Percentiles rank a stretch among this genome's conserved stretches.
Conservation (phyloP, 768 basidiomycete genomes). For the Trametes elegans region DNA sequence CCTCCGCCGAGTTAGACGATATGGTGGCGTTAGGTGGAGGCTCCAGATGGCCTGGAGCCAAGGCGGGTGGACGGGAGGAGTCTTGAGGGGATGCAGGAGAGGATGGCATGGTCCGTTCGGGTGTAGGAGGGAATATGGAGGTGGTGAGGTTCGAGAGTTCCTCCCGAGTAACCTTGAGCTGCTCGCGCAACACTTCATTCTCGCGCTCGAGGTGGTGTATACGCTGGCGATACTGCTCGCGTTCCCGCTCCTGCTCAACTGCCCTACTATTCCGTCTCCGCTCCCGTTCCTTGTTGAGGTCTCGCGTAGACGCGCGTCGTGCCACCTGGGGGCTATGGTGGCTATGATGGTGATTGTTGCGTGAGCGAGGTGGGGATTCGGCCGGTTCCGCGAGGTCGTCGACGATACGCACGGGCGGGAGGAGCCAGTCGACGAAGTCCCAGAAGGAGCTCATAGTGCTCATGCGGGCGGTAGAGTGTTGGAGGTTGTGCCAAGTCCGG, state of each 20-base stretch:
- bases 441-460: slow-evolving; percentile 29
- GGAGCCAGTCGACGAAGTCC: slow-evolving; percentile 31
- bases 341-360: slow-evolving; percentile 12
- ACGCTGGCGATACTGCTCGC: slow-evolving; percentile 21
- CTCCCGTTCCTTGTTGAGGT: slow-evolving; percentile 15
- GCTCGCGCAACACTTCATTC: slow-evolving; percentile 25
- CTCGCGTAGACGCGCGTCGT: slow-evolving; percentile 11
- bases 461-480: neutral
- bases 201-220: slow-evolving; percentile 26
- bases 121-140: slow-evolving; percentile 16
- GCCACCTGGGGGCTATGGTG: slow-evolving; percentile 4
- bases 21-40: neutral
- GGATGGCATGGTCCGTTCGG: slow-evolving; percentile 11
- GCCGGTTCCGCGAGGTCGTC: slow-evolving; percentile 29
- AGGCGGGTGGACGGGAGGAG: neutral
- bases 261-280: slow-evolving; percentile 8
- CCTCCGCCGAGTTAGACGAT: slow-evolving; percentile 10
- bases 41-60: neutral
- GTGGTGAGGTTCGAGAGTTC: slow-evolving; percentile 18
- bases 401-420: slow-evolving; percentile 30
- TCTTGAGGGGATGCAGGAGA: slow-evolving; percentile 3
- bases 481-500: neutral
- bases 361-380: slow-evolving; percentile 18
- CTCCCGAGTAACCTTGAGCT: slow-evolving; percentile 18
- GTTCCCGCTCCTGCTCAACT: slow-evolving; percentile 19